Evolutionary conservation across 768 basidiomycete genomes (phyloP).

Genomic region (Exidia glandulosa): DNA sequence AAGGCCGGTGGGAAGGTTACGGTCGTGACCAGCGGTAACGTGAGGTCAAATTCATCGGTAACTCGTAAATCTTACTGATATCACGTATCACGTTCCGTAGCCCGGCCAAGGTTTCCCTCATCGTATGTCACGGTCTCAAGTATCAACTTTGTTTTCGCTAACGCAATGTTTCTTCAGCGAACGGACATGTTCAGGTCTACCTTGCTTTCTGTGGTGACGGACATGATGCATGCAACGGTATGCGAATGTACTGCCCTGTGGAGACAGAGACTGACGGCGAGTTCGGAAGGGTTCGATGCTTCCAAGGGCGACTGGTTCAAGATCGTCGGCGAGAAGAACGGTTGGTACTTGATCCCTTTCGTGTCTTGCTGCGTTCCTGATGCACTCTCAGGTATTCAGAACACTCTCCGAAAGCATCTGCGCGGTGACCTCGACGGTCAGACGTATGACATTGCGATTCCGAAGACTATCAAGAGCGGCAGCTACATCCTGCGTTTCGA

Average conservation of each 20-base stretch:
- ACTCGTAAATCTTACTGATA: background rate
- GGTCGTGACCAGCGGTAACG: background rate
- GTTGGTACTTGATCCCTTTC: background rate
- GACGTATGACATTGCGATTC: background rate
- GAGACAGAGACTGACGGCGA: background rate
- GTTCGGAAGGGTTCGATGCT: background rate
- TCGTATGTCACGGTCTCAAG: too few relatives aligned
- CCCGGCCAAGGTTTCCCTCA: background rate
- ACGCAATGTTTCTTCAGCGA: too few relatives aligned
- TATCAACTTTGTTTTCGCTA: too few relatives aligned
- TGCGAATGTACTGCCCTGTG: too few relatives aligned
- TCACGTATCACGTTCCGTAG: background rate
- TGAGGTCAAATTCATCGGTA: background rate
- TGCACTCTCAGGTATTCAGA: background rate
- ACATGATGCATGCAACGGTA: background rate
- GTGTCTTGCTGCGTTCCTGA: background rate
- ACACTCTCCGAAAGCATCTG: background rate
- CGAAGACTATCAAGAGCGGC: background rate
- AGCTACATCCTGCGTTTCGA: background rate
- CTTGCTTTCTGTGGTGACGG: background rate
- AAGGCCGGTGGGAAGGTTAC: background rate
- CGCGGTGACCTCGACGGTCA: background rate
- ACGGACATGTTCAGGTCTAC: background rate
- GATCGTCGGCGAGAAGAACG: background rate
- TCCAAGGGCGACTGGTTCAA: background rate